These are phyloP conservation scores for Kwoniella dejecticola DNA, from an alignment of 768 basidiomycete species.

Conservation along the genomic window DNA sequence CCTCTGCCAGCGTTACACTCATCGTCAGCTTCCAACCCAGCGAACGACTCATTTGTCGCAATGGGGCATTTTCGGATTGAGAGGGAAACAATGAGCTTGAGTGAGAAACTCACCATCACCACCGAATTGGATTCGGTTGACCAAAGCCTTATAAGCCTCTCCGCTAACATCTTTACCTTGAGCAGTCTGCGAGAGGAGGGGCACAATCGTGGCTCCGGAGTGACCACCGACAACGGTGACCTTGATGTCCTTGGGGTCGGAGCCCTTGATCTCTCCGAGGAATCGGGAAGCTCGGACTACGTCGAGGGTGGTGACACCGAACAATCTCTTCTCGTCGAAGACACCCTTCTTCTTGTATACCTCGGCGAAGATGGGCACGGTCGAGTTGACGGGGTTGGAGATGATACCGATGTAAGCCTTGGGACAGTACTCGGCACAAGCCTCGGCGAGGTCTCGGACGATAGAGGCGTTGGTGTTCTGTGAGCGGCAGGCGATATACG, in stretches of 20 bases:
- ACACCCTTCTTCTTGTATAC: slow-evolving; percentile 89
- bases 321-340: slow-evolving; percentile 90
- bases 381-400: slow-evolving; percentile 99
- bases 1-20: no score
- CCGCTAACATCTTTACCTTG: slow-evolving; percentile 66
- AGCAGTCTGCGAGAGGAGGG: slow-evolving; percentile 81
- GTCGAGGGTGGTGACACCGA: slow-evolving; percentile 97
- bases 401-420: slow-evolving; percentile 94
- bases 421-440: slow-evolving; percentile 77
- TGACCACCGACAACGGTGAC: slow-evolving; percentile 97
- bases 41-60: no score
- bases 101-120: slow-evolving; percentile 85
- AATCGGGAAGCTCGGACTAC: slow-evolving; percentile 98
- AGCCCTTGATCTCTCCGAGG: slow-evolving; percentile 72
- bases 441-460: slow-evolving; percentile 86
- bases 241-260: slow-evolving; percentile 57
- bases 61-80: background rate
- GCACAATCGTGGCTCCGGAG: slow-evolving; percentile 96
- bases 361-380: slow-evolving; percentile 94
- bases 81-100: slow-evolving; percentile 48
- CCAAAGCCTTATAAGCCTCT: slow-evolving; percentile 71
- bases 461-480: slow-evolving; percentile 94
- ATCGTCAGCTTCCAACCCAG: no score
- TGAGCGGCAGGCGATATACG: background rate
- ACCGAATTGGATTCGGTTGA: slow-evolving; percentile 94